Base-by-base conservation (phyloP, 2,329 filamentous ascomycete genomes). In the Exophiala viscosa region DNA sequence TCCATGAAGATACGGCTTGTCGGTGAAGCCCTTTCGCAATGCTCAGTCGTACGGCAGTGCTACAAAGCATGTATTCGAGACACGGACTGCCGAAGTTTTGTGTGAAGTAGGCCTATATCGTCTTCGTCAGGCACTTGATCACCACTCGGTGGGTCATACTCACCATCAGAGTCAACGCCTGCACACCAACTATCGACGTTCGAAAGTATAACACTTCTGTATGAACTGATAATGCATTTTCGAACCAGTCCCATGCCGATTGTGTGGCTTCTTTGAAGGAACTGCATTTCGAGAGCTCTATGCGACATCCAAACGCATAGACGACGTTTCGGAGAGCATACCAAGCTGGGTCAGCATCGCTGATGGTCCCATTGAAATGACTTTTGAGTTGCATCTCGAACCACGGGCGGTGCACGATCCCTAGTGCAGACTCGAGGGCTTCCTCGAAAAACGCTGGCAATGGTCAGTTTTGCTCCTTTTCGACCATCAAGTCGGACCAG, bases 151-250 rank as follows among this genome's bases (percentile, higher is more conserved):
- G 23, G 23, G 23, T 7, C 23, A 17, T 45, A 17, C 28, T 45
- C 40, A 51, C 48, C 48, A 51, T 51, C 10, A 51, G 18, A 8
- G 48, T 51, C 17, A 51, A 18, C 20, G 41, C 41, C 41, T 51
- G 48, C 14, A 51, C 48, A 28, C 40, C 40, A 4, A 45, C 28
- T 14, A 45, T 42, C 14, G 48, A 51, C 5, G 48, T 51, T 20
- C 40, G 40, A 14, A 51, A 45, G 14, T 36, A 51, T 10, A 51
- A 14, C 4, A 51, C 23, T 32, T 51, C 40, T 5, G 41, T 39
- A 28, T 45, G 34, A 11, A 51, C 33, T 11, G 48, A 42, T 13
- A 43, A 14, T 10, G 47, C 47, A 23, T 50, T 50, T 23, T 50
- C 38, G 36, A 50, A 50, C 17, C 32, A 50, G n/a, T 8, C 15